These are phyloP conservation scores for Scheffersomyces ergatensis DNA, from an alignment of 805 yeast species.

Conservation along the genomic window DNA sequence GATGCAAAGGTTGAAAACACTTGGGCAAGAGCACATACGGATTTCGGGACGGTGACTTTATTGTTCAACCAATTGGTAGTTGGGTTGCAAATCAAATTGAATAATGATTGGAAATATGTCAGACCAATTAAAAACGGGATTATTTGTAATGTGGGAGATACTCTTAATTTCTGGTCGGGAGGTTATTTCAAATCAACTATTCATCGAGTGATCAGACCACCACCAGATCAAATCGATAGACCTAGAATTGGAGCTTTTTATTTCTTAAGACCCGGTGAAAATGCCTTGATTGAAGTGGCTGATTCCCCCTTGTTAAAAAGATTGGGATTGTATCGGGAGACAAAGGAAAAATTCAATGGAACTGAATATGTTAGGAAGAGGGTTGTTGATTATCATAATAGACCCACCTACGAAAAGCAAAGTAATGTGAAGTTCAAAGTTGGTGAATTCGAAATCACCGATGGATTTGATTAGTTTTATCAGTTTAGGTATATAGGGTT, in stretches of 20 bases:
- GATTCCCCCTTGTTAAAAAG: slow-evolving; percentile 29
- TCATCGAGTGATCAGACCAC: slow-evolving; percentile 35
- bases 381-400: slow-evolving; percentile 26
- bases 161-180: slow-evolving; percentile 32
- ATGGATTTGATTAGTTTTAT: slow-evolving; percentile 20
- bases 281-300: slow-evolving; percentile 23
- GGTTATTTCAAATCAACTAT: slow-evolving; percentile 33
- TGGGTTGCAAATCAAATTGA: slow-evolving; percentile 29
- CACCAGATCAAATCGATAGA: slow-evolving; percentile 25
- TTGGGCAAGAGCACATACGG: slow-evolving; percentile 37
- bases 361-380: slow-evolving; percentile 28
- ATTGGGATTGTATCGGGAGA: slow-evolving; percentile 24
- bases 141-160: slow-evolving; percentile 35
- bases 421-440: slow-evolving; percentile 22
- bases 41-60: slow-evolving; percentile 33
- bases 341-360: slow-evolving; percentile 19
- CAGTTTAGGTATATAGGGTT: too few species aligned
- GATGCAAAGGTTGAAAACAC: slow-evolving; percentile 26
- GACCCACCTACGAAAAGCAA: slow-evolving; percentile 17
- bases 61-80: slow-evolving; percentile 34
- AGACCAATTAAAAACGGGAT: slow-evolving; percentile 29
- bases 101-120: slow-evolving; percentile 34
- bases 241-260: slow-evolving; percentile 35
- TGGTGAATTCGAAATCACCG: slow-evolving; percentile 25
- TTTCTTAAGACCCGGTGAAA: slow-evolving; percentile 33